phyloP scores from a whole-genome alignment of 257 asterid species.

The Plectranthus barbatus region DNA sequence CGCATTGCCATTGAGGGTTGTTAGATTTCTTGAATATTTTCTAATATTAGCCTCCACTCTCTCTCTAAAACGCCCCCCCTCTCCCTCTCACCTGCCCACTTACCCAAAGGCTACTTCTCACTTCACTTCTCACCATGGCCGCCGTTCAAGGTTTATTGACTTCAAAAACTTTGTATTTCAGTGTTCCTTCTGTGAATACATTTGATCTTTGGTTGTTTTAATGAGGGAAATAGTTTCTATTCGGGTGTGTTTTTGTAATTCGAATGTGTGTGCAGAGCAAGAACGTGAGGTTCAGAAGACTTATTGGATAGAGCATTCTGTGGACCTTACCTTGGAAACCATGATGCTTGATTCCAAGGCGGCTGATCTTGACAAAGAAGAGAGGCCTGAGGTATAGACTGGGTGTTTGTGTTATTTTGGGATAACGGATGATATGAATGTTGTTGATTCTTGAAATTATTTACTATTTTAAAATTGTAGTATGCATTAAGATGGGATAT shows the following conservation, averaged over 20 bases:
- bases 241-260: background rate
- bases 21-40: constrained; percentile 16
- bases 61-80: background rate
- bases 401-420: background rate
- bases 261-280: constrained; percentile 31
- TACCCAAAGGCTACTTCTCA: background rate
- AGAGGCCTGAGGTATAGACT: constrained; percentile 75
- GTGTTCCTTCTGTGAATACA: background rate
- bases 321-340: constrained; percentile 63
- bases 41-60: background rate
- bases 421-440: background rate
- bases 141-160: constrained; percentile 34
- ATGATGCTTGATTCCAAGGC: constrained; percentile 99
- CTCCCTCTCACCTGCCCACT: background rate
- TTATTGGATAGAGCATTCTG: constrained; percentile 90
- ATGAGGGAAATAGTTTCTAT: background rate
- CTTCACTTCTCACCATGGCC: constrained; percentile 35
- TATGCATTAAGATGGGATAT: background rate
- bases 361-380: constrained; percentile 93
- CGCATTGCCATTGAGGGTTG: constrained; percentile 83
- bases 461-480: background rate
- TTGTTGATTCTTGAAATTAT: background rate
- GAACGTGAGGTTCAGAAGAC: constrained; percentile 89
- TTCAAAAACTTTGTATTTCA: background rate
- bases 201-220: background rate